Evolutionary conservation across 352 stramenopile genomes (phyloP).

Genomic region (Aphanomyces astaci): DNA sequence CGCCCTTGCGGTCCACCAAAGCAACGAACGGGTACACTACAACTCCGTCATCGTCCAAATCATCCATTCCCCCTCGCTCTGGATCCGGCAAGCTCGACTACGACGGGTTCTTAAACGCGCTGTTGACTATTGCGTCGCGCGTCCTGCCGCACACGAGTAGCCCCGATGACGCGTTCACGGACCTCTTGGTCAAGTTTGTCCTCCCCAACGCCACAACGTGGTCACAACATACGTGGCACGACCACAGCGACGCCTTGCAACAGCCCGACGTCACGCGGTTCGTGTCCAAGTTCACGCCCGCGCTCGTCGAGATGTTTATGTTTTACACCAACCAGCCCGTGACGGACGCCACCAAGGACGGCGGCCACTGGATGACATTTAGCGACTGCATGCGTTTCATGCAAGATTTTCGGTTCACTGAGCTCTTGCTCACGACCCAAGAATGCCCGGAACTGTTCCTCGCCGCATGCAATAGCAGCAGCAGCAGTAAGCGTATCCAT

Average conservation of each 20-base stretch:
- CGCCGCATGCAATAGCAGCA: constrained; percentile 34
- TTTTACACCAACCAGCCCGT: constrained; percentile 55
- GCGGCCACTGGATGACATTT: constrained; percentile 58
- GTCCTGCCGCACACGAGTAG: constrained; percentile 32
- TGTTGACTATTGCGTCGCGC: constrained; percentile 50
- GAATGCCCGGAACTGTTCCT: constrained; percentile 64
- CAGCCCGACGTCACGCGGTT: constrained; percentile 48
- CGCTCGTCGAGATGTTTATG: constrained; percentile 63
- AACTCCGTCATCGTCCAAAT: not conserved
- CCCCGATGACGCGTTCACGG: constrained; percentile 50
- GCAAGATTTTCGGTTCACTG: constrained; percentile 64
- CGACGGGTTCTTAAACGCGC: constrained; percentile 69
- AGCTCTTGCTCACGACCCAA: constrained; percentile 59
- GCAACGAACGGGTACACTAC: not conserved
- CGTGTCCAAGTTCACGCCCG: constrained; percentile 55
- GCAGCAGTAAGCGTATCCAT: too few relatives aligned
- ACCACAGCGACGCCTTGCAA: constrained; percentile 41
- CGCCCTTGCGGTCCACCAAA: not conserved
- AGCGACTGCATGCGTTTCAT: constrained; percentile 63
- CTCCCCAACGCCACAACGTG: constrained; percentile 50
- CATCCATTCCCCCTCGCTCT: constrained; percentile 14
- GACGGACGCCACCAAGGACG: not conserved
- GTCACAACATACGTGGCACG: constrained; percentile 40
- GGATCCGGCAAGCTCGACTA: constrained; percentile 63
- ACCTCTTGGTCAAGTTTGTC: constrained; percentile 49